Evolutionary conservation across 1,284 basidiomycete species (phyloP), one percentile per base, ranked within the genome.

Genomic region (Coniferiporia sulphurascens): DNA sequence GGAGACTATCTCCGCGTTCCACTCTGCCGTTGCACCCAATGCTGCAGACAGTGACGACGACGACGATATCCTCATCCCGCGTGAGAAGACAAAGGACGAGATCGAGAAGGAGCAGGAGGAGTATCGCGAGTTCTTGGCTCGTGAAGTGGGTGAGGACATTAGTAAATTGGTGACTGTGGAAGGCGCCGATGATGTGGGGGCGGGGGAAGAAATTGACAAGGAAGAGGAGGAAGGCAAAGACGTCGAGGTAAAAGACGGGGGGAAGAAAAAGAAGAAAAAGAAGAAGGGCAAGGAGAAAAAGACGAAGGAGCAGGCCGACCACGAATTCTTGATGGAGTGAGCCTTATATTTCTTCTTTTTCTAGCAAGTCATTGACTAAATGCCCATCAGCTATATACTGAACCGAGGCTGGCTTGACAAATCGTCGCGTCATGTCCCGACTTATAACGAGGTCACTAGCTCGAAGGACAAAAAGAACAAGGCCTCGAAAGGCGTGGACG

Each of bases 361-460:
- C 21, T 2, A 2, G 9, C 15, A 12, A 41, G 38, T 46, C 8
- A 21, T 19, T 46, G 9, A 46, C 17, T 17, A 9, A 46, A 46
- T 46, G 12, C 17, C 44, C 1, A 38, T 2, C 64, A 96, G 94
- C 72, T 98, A 96, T 72, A 96, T 98, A 63, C 77, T 96, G 19
- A 94, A 95, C 71, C 90, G 95, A 43, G 95, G 95, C 0, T 98
- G 95, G 95, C 87, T 98, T 59, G 95, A 97, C 73, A 83, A 82
- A 55, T 78, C 85, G 3, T 74, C 78, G 8, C 78, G 82, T 22
- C 86, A 85, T 58, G 76, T 94, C 4, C 93, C 93, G 4, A 95
- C 93, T 0, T 94, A 94, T 71, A 76, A 83, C 49, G 92, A 95
- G 70, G 78, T 95, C 41, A 86, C 87, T 41, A 66, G 71, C 6